A percentile compares a stretch with the other conserved stretches of the same genome.
These are phyloP conservation scores for Colletotrichum viniferum DNA, from an alignment of 2,329 filamentous ascomycete genomes.

Conservation along the genomic window DNA sequence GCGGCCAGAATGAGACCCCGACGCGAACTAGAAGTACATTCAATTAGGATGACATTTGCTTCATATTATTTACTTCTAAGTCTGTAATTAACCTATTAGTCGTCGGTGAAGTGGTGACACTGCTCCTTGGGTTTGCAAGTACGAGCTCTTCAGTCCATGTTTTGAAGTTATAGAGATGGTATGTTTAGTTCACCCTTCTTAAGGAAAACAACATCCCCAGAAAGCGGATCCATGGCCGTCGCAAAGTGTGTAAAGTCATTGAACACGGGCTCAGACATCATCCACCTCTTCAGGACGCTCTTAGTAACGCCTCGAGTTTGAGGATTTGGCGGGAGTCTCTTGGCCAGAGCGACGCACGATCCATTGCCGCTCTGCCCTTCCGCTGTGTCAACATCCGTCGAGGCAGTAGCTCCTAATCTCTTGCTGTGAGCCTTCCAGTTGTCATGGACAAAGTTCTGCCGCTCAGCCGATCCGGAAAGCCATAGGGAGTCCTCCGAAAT, in stretches of 20 bases:
- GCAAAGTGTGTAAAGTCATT: slow-evolving; percentile 65
- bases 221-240: slow-evolving; percentile 57
- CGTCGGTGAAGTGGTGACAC: background rate
- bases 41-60: background rate
- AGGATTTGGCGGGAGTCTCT: background rate
- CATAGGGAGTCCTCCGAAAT: background rate
- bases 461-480: slow-evolving; percentile 16
- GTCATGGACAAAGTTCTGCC: slow-evolving; percentile 29
- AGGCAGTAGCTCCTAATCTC: slow-evolving; percentile 14
- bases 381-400: slow-evolving; percentile 10
- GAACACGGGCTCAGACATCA: slow-evolving; percentile 55
- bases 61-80: background rate
- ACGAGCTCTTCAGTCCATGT: background rate
- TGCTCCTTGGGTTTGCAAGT: rapidly evolving
- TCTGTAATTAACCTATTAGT: background rate
- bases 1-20: background rate
- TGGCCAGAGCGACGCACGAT: background rate
- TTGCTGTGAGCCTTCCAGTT: slow-evolving; percentile 27
- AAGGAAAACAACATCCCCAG: background rate
- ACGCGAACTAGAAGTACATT: background rate
- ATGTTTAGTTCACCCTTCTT: background rate
- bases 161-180: background rate
- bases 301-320: slow-evolving; percentile 24
- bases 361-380: background rate
- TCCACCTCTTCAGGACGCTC: slow-evolving; percentile 47